These are phyloP conservation scores for Grigorovia jiainica DNA, from an alignment of 805 yeast species.

Conservation along the genomic window DNA sequence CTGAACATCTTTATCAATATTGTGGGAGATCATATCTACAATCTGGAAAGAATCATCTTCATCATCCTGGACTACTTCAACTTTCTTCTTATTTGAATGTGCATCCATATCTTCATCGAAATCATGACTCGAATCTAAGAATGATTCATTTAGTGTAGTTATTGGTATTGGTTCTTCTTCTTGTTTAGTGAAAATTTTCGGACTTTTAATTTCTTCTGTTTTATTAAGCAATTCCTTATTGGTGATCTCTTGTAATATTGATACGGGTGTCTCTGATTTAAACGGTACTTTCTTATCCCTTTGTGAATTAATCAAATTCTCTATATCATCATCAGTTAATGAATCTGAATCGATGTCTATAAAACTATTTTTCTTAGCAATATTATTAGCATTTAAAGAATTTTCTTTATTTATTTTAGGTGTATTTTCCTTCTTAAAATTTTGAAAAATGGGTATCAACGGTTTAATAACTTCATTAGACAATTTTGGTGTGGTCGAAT, in stretches of 20 bases:
- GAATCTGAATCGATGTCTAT: not conserved
- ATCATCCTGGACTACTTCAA: not conserved
- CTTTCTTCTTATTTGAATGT: not conserved
- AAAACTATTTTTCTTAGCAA: too few relatives aligned
- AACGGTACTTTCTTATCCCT: not conserved
- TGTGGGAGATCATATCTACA: not conserved
- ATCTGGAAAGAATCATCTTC: not conserved
- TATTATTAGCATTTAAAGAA: too few relatives aligned
- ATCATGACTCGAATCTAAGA: too few relatives aligned
- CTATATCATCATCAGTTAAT: not conserved
- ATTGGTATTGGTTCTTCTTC: too few relatives aligned
- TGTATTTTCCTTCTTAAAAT: not conserved
- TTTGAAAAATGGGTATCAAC: not conserved
- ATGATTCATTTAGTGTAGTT: too few relatives aligned
- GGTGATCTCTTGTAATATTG: too few relatives aligned
- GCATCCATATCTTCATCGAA: not conserved
- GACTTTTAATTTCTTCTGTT: too few relatives aligned
- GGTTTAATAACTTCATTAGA: not conserved
- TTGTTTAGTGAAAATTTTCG: too few relatives aligned
- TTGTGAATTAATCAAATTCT: not conserved
- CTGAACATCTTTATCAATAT: not conserved
- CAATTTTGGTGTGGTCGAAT: not conserved
- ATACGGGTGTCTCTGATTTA: too few relatives aligned
- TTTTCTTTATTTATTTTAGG: too few relatives aligned
- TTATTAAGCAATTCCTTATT: too few relatives aligned